Evolutionary conservation across 768 basidiomycete species (phyloP), one percentile per base, ranked within the genome.

Genomic region (Lactarius tabidus): DNA sequence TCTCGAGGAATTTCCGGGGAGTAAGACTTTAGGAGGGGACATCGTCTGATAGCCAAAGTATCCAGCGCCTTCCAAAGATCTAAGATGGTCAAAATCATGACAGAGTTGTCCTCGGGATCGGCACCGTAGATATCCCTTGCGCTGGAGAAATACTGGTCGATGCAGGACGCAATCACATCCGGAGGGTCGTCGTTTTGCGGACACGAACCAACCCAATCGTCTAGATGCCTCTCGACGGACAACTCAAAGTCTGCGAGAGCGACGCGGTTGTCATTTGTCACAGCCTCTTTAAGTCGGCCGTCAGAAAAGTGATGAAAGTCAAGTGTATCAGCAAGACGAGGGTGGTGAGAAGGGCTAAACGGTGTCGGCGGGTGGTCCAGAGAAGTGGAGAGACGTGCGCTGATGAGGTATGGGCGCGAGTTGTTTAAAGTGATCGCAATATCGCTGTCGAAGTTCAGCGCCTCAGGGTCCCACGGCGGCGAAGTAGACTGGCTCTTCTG

Each of bases 11-110:
- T 26, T 51, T 51, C 48, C 26, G 48, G 48, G 15, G 48, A 51
- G 28, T 51, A 51, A 51, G 2, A 51, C 14, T 0, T 7, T 6
- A 51, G 6, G 14, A 51, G 26, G 26, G 48, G 26, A 7, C 48
- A 51, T 10, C 23, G 45, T 10, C 45, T 10, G 48, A 48, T 48
- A 7, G 48, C n/a, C 14, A 48, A 26, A 3, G 23, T 48, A 26
- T 48, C 48, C 23, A 48, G 23, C 0, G 77, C 79, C 3, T 80
- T 73, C 83, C 83, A 84, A 14, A 84, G 73, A 29, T 81, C 78
- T 23, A 82, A 68, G 38, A 78, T 61, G 9, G 78, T 79, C 48
- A 48, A 15, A 26, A 48, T 15, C 48, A 48, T 26, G 6, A 48
- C 23, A 6, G 48, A 48, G 23, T 68, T 51, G 9, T 65, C 20